Evolutionary conservation across 176 grass and related monocot species (phyloP).

Genomic region (Poa annua): DNA sequence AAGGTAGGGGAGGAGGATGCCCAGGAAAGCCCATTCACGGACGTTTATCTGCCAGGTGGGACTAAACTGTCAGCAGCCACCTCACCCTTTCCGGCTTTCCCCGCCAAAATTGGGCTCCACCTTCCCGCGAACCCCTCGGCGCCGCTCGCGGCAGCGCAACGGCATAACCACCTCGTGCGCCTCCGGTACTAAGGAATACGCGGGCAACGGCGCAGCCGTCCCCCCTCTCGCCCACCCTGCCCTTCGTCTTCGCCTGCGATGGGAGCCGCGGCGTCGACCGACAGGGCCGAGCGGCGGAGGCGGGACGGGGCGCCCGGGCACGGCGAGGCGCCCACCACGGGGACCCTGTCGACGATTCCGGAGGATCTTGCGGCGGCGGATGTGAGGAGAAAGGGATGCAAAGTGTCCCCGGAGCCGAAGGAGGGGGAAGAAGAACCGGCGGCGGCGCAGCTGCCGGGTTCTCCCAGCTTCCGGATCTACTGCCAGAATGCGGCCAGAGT

Average conservation of each 20-base stretch:
- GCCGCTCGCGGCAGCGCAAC: constrained; percentile 47
- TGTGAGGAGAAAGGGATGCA: constrained; percentile 11
- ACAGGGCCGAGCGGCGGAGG: constrained; percentile 44
- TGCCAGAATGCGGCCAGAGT: constrained; percentile 42
- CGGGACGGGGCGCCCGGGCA: constrained; percentile 31
- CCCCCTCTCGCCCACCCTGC: constrained; percentile 10
- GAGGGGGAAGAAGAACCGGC: neutral
- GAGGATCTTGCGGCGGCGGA: neutral
- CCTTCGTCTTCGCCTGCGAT: constrained; percentile 39
- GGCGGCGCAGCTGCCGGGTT: constrained; percentile 23
- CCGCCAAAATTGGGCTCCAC: constrained; percentile 40
- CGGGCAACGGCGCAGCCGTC: neutral
- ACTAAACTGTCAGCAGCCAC: neutral
- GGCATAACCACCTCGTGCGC: constrained; percentile 8
- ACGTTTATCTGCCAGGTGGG: constrained; percentile 1
- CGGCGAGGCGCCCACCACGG: constrained; percentile 42
- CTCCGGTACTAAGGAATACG: constrained; percentile 37
- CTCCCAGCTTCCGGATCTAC: constrained; percentile 64
- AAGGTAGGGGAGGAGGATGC: neutral
- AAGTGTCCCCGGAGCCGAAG: constrained; percentile 48
- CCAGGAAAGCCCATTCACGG: neutral
- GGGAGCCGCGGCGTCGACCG: constrained; percentile 52
- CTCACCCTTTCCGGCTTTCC: neutral
- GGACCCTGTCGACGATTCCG: neutral
- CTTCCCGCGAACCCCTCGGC: constrained; percentile 44